Conservation (phyloP, 2,329 filamentous ascomycete genomes). For the Penicillium sp. region DNA sequence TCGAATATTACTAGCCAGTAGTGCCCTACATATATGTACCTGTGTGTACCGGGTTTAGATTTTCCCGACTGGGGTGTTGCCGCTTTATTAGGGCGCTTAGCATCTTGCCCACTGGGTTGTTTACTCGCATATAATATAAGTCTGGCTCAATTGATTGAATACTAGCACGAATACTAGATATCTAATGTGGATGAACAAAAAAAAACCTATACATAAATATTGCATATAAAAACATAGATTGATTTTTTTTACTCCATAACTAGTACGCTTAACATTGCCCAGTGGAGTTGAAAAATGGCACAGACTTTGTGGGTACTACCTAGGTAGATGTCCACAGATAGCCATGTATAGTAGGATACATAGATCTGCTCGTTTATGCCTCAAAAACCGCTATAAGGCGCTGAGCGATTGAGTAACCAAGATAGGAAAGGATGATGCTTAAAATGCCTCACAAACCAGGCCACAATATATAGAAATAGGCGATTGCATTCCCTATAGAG, state of each 20-base stretch:
- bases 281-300: too few species aligned
- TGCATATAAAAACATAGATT: too few species aligned
- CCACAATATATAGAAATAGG: too few species aligned
- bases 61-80: neutral
- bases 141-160: neutral
- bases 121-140: too few species aligned
- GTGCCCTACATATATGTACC: neutral
- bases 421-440: neutral
- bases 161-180: neutral
- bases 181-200: neutral
- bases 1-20: neutral
- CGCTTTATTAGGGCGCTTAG: neutral
- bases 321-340: too few species aligned
- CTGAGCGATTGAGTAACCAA: neutral
- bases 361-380: neutral
- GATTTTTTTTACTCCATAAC: too few species aligned
- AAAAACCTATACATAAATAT: too few species aligned
- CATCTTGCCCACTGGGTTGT: too few species aligned
- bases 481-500: too few species aligned
- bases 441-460: neutral
- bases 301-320: too few species aligned
- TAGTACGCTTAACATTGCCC: too few species aligned
- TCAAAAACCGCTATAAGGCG: neutral
- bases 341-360: too few species aligned
- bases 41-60: neutral